Evolutionary conservation across 768 basidiomycete species (phyloP), one percentile per base, ranked within the genome.

Genomic region (Kwoniella sp.): DNA sequence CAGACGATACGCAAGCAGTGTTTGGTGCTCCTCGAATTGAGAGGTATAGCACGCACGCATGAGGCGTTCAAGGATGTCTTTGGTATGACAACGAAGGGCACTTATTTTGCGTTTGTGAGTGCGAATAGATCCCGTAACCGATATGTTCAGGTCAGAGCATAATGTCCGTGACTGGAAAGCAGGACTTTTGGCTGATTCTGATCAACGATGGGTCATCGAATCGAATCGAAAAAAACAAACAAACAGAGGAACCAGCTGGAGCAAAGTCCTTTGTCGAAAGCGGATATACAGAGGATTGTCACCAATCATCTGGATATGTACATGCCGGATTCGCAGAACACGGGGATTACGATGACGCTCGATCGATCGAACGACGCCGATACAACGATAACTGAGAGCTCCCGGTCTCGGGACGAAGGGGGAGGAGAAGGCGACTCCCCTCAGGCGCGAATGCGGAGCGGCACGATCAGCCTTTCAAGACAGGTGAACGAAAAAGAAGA

Each of bases 51-150:
- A 2, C 58, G 79, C 31, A 63, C 68, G 1, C 72, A 80, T 52
- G 72, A 67, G 12, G 28, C 63, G 41, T 80, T 80, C 71, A 78
- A 77, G 55, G 79, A 80, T 47, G 63, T 78, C 31, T 80, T 80
- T 48, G 70, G 65, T 1, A 74, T 77, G 65, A 66, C 70, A 4
- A 80, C 72, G 25, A 78, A 75, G 56, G 77, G 76, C 8, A 65
- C 70, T 12, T 68, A 66, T 31, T 80, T 80, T 63, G 77, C 71
- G 11, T 72, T 80, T 55, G 79, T 80, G 38, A 70, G 78, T 70
- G 11, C 17, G 7, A 5, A 34, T 34, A 34, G 5, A 34, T 34
- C 34, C 5, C 34, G 4, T 34, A n/a, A 53, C 34, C 15, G 4
- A 7, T 30, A 38, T 20, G 1, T 13, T 2, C 41, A 37, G 13